Evolutionary conservation across 2,329 filamentous ascomycete genomes (phyloP).

Genomic region (Xylaria digitata): DNA sequence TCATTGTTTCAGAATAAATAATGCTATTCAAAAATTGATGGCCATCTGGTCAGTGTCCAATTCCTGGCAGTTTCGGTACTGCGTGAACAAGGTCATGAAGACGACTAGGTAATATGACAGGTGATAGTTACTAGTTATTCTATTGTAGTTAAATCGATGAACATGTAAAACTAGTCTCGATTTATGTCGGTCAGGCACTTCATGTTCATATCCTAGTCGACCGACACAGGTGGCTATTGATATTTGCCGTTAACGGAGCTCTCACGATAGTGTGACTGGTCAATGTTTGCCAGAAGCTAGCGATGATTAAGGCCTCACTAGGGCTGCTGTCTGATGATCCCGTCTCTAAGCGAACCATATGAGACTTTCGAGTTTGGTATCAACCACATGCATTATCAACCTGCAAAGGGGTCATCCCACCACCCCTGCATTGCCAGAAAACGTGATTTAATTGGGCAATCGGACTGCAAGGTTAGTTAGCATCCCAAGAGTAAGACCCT

Average conservation of each 20-base stretch:
- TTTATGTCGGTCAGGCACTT: neutral
- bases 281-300: neutral
- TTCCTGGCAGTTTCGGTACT: neutral
- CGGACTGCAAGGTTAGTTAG: conserved; percentile 15
- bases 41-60: neutral
- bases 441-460: conserved; percentile 11
- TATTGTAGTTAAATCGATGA: neutral
- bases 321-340: neutral
- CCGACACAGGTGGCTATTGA: neutral
- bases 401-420: conserved; percentile 12
- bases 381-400: conserved; percentile 9
- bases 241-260: conserved; percentile 5
- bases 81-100: neutral
- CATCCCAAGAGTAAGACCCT: conserved; percentile 1
- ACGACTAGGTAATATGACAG: neutral
- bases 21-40: neutral
- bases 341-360: neutral
- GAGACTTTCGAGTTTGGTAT: neutral
- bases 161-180: neutral
- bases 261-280: neutral
- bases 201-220: neutral
- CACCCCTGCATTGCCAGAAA: neutral
- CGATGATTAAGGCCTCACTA: neutral
- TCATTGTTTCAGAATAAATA: too few species aligned
- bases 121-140: neutral